Evolutionary conservation across 192 early-diverging fungal species (phyloP), one percentile per base, ranked within the genome.

Genomic region (Coemansia sp.): DNA sequence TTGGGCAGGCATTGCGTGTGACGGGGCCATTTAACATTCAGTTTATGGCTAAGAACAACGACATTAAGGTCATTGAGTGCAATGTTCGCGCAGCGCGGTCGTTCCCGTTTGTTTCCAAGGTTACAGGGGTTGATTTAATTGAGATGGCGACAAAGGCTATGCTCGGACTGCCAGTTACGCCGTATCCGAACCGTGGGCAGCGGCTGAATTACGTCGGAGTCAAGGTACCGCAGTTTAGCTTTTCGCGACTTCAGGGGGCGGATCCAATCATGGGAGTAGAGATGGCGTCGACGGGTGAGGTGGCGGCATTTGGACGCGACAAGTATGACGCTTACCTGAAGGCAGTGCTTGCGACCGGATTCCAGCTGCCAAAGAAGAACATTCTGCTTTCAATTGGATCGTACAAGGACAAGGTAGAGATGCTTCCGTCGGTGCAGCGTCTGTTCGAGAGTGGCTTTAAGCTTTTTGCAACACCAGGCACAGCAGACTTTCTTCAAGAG

Each of bases 31-130:
- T 85, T 87, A 99, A 99, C 84, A 99, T 99, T 76, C 96, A 99
- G 84, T 95, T 99, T 70, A 97, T 99, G 84, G 94, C 94, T 76
- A 99, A 98, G 87, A 92, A 99, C 84, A 96, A 95, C 73, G 95
- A 97, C 77, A 94, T 99, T 84, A 99, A 99, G 87, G 93, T 99
- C 58, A 99, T 99, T 72, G 97, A 99, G 78, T 99, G 97, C 83
- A 99, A 99, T 69, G 88, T 99, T 36, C 92, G 96, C 57, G 95
- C 97, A 0, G 91, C 96, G 20, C 89, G 97, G 27, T 96, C 94
- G 31, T 96, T 96, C 87, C 97, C 96, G 46, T 99, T 99, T 67
- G 94, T 94, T 10, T 97, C 95, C 71, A 99, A 99, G 86, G 95
- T 98, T 6, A 83, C 94, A 17, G 94, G 92, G 51, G 85, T 95